Percentiles rank a stretch among this genome's conserved stretches.
These are phyloP conservation scores for Rhododendron molle DNA, from an alignment of 148 eudicot species.

Conservation along the genomic window DNA sequence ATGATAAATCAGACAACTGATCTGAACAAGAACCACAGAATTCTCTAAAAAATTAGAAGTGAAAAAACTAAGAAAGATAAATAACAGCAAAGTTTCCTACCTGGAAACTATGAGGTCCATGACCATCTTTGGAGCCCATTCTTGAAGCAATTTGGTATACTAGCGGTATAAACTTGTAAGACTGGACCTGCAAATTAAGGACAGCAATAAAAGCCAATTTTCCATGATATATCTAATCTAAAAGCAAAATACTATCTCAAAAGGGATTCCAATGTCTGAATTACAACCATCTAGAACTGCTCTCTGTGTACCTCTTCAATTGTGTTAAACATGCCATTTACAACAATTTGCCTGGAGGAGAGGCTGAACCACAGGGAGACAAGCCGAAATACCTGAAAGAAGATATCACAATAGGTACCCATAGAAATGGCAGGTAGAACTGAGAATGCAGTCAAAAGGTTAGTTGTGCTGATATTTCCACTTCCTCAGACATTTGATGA, in stretches of 20 bases:
- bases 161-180: constrained; percentile 87
- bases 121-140: constrained; percentile 75
- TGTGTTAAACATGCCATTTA: constrained; percentile 67
- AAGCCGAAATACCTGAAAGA: constrained; percentile 86
- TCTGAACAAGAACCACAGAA: neutral
- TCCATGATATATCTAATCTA: neutral
- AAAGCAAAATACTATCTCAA: neutral
- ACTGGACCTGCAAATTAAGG: constrained; percentile 61
- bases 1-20: constrained; percentile 2
- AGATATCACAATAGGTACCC: constrained; percentile 5
- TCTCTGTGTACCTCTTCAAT: constrained; percentile 60
- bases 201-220: neutral
- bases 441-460: constrained; percentile 6
- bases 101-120: constrained; percentile 81
- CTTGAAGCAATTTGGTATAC: constrained; percentile 99
- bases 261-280: neutral
- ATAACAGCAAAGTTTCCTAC: constrained; percentile 23
- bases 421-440: neutral
- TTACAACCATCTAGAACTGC: neutral
- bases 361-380: constrained; percentile 94
- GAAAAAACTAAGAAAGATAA: neutral
- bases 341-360: constrained; percentile 67
- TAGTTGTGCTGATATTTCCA: neutral
- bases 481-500: neutral
- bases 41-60: neutral